These are phyloP conservation scores for Cryphonectria japonica DNA, from an alignment of 2,329 filamentous ascomycete genomes.

Conservation along the genomic window DNA sequence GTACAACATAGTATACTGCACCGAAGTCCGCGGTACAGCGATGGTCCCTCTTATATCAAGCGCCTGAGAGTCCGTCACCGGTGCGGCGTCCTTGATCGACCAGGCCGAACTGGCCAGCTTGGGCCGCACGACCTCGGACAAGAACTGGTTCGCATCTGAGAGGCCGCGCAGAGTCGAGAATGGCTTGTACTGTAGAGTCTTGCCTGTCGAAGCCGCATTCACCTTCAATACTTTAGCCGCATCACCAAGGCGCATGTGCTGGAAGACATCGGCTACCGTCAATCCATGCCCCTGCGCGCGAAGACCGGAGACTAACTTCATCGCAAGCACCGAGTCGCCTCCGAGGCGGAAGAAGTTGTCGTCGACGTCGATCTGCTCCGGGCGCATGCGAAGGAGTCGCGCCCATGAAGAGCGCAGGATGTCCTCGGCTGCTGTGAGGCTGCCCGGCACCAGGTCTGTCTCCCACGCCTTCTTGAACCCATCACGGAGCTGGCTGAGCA, in stretches of 20 bases:
- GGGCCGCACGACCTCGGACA: slow-evolving; percentile 40
- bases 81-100: slow-evolving; percentile 44
- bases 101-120: slow-evolving; percentile 40
- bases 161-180: slow-evolving; percentile 40
- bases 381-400: slow-evolving; percentile 34
- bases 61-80: slow-evolving; percentile 44
- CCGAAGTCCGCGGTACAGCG: slow-evolving; percentile 39
- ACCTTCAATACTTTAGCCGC: slow-evolving; percentile 42
- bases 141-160: slow-evolving; percentile 39
- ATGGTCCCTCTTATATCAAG: slow-evolving; percentile 46
- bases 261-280: slow-evolving; percentile 54
- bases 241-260: slow-evolving; percentile 36
- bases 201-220: slow-evolving; percentile 31
- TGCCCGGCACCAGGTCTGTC: slow-evolving; percentile 34
- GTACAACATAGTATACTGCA: slow-evolving; percentile 43
- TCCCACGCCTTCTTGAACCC: slow-evolving; percentile 40
- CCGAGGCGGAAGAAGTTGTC: slow-evolving; percentile 46
- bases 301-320: slow-evolving; percentile 47
- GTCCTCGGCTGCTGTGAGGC: slow-evolving; percentile 40
- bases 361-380: slow-evolving; percentile 37
- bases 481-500: slow-evolving; percentile 33
- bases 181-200: slow-evolving; percentile 36
- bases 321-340: slow-evolving; percentile 41
- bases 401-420: slow-evolving; percentile 41
- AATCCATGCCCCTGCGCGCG: slow-evolving; percentile 46